A percentile compares a stretch with the other conserved stretches of the same genome.
Evolutionary conservation across 176 grass and related monocot genomes (phyloP).

Genomic region (Cenchrus americanus): DNA sequence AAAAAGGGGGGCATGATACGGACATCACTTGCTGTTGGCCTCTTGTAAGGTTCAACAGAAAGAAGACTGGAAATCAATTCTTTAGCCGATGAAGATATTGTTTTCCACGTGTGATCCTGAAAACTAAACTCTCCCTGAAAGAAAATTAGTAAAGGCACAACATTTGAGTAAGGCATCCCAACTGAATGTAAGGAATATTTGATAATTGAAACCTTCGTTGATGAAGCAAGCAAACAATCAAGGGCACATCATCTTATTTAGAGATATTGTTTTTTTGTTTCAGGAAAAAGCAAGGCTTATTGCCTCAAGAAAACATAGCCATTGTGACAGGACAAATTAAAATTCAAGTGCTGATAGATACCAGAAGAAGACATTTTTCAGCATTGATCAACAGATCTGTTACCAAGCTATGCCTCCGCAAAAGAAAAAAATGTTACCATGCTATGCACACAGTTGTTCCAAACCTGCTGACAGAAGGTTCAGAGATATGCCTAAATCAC

Average conservation of each 20-base stretch:
- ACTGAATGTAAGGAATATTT: too few relatives aligned
- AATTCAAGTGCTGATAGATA: constrained; percentile 20
- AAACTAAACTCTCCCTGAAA: constrained; percentile 73
- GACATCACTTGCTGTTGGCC: constrained; percentile 66
- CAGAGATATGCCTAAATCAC: neutral
- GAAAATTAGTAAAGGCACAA: neutral
- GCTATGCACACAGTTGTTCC: neutral
- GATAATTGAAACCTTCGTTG: too few relatives aligned
- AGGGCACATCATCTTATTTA: neutral
- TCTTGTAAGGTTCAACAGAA: constrained; percentile 66
- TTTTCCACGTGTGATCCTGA: constrained; percentile 71
- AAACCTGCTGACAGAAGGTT: constrained; percentile 1
- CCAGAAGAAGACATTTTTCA: neutral
- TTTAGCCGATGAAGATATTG: constrained; percentile 65
- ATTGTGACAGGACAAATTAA: constrained; percentile 23
- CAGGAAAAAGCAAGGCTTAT: constrained; percentile 4
- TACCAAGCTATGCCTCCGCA: neutral
- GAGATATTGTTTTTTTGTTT: neutral
- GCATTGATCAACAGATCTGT: constrained; percentile 4
- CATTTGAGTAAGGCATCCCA: neutral
- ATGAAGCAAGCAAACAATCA: too few relatives aligned
- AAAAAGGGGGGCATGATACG: constrained; percentile 10
- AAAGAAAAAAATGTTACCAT: too few relatives aligned
- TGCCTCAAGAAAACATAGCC: neutral
- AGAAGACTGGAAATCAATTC: constrained; percentile 68